Percentiles rank a stretch among this genome's conserved stretches.
phyloP scores from a whole-genome alignment of 1,284 basidiomycete species.

The Inonotus hispidus region DNA sequence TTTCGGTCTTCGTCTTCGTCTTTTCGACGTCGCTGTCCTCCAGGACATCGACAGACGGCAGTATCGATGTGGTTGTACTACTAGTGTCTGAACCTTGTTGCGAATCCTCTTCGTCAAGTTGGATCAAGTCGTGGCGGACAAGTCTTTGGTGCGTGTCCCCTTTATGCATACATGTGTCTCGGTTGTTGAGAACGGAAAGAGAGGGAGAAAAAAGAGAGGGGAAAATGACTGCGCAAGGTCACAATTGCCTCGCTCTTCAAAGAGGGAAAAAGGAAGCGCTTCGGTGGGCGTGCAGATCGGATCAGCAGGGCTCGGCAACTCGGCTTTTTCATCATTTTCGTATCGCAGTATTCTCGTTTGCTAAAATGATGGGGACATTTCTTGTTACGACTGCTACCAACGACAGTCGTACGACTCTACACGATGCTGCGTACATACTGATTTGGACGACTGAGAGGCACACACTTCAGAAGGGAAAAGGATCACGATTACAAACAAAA shows the following conservation, averaged over 20 bases:
- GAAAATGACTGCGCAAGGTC: background rate
- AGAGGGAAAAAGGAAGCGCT: background rate
- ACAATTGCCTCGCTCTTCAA: background rate
- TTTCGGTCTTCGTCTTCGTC: background rate
- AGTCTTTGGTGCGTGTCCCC: slow-evolving; percentile 7
- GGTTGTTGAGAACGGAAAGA: background rate
- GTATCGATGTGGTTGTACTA: background rate
- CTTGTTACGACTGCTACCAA: background rate
- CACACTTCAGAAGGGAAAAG: no score
- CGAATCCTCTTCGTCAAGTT: background rate
- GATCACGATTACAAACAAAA: no score
- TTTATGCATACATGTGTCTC: slow-evolving; percentile 14
- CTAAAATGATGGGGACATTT: background rate
- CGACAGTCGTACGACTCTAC: background rate
- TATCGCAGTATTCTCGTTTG: no score
- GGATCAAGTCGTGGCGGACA: slow-evolving; percentile 3
- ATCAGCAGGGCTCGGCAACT: no score
- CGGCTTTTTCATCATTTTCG: no score
- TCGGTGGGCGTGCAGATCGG: background rate
- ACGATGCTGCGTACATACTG: background rate
- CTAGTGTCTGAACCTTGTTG: background rate
- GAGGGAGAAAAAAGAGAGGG: background rate
- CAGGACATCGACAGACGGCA: background rate
- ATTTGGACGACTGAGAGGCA: no score
- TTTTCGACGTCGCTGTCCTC: slow-evolving; percentile 4